A percentile compares a stretch with the other conserved stretches of the same genome.
Conservation (phyloP, 805 yeast species). For the Novakomyces olei region DNA sequence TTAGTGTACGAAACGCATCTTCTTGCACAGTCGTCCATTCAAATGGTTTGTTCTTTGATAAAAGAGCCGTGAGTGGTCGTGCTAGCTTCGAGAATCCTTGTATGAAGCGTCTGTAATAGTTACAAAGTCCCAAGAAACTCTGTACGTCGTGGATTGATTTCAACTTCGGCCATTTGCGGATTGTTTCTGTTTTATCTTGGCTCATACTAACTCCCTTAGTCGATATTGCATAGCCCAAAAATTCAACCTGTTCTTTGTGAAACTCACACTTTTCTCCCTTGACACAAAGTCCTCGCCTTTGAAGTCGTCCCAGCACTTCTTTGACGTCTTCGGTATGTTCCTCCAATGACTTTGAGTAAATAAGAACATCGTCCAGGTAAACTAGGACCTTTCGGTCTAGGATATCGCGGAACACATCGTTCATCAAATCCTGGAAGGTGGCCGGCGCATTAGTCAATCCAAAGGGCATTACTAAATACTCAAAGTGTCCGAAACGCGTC, state of each 20-base stretch:
- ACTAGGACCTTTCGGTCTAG: conserved; percentile 7
- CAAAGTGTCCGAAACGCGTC: conserved; percentile 10
- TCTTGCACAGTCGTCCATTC: neutral
- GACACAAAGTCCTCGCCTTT: too few relatives aligned
- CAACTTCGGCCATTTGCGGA: neutral
- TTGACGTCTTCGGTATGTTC: neutral
- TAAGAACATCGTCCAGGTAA: conserved; percentile 11
- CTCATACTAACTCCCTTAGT: conserved; percentile 6
- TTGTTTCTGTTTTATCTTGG: neutral
- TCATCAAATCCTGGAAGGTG: conserved; percentile 10
- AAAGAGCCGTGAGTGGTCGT: neutral
- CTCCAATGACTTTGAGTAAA: too few relatives aligned
- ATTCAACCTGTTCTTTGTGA: too few relatives aligned
- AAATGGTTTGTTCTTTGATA: neutral
- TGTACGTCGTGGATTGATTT: neutral
- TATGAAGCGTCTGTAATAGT: neutral
- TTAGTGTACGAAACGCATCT: neutral
- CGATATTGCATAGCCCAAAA: conserved; percentile 5
- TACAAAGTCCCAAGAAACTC: neutral
- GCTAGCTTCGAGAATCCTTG: neutral
- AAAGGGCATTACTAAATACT: conserved; percentile 14
- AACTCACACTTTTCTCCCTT: too few relatives aligned
- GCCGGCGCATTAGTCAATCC: conserved; percentile 14
- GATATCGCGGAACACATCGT: conserved; percentile 4
- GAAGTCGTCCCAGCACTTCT: too few relatives aligned